Conservation (phyloP, 148 eudicot species). For the Arctostaphylos glauca region DNA sequence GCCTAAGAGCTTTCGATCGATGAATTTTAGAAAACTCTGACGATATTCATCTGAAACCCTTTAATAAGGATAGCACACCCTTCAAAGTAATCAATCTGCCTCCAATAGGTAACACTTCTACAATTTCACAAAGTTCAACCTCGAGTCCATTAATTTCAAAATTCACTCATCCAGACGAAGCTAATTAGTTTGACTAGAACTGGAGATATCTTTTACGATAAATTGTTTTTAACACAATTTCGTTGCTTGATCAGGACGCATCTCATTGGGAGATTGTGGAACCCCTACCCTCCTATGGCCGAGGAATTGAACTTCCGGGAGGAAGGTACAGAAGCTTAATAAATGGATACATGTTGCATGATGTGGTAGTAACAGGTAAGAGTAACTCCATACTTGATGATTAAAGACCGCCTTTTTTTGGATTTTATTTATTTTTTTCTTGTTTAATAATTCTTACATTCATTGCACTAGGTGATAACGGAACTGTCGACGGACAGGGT, state of each 20-base stretch:
- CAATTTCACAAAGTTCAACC: background rate
- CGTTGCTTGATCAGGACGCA: slow-evolving; percentile 17
- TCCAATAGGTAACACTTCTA: no score
- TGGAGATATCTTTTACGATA: background rate
- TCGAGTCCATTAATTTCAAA: background rate
- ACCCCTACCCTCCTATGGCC: slow-evolving; percentile 56
- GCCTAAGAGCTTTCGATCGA: background rate
- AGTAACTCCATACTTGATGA: background rate
- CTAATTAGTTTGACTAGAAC: background rate
- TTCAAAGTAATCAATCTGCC: no score
- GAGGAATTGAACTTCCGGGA: slow-evolving; percentile 44
- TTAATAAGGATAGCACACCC: background rate
- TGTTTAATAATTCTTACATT: background rate
- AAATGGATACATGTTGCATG: slow-evolving; percentile 45
- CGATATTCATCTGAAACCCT: background rate
- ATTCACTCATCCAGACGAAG: background rate
- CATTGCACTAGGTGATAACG: slow-evolving; percentile 44
- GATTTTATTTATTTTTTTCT: background rate
- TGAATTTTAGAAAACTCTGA: background rate
- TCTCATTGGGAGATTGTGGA: slow-evolving; percentile 41
- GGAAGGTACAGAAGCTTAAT: slow-evolving; percentile 45
- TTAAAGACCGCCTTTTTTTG: background rate
- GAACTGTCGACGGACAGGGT: slow-evolving; percentile 57
- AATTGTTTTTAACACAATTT: background rate
- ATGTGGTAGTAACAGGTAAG: slow-evolving; percentile 56